Percentiles rank a stretch among this genome's conserved stretches.
Evolutionary conservation across 495 filamentous ascomycete species (phyloP).

Genomic region (Gamarada debralockiae): DNA sequence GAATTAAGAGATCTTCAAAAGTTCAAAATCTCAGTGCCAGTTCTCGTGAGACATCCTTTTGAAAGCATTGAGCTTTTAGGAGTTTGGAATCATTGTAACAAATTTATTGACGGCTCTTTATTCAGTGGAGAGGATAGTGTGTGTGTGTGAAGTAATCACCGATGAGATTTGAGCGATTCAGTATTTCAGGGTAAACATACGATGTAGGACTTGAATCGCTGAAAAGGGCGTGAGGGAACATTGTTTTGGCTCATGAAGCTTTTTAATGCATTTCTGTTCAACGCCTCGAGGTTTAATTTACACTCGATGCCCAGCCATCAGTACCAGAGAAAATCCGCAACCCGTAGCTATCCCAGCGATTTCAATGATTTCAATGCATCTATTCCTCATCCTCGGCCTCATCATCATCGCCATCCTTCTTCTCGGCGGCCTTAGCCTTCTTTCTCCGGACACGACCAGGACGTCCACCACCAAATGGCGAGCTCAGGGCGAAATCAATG

Average conservation of each 20-base stretch:
- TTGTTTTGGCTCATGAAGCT: background rate
- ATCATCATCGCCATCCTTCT: slow-evolving; percentile 78
- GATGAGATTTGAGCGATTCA: too few relatives aligned
- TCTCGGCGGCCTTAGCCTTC: slow-evolving; percentile 95
- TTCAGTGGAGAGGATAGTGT: too few relatives aligned
- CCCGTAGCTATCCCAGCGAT: slow-evolving; percentile 4
- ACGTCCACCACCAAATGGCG: slow-evolving; percentile 95
- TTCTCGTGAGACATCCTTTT: too few relatives aligned
- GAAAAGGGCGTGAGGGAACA: too few relatives aligned
- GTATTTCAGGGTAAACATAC: too few relatives aligned
- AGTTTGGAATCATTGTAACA: too few relatives aligned
- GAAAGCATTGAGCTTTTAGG: too few relatives aligned
- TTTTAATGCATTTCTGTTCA: slow-evolving; percentile 1
- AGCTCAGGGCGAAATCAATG: slow-evolving; percentile 98
- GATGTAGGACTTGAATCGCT: too few relatives aligned
- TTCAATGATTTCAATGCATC: slow-evolving; percentile 22
- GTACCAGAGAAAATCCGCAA: slow-evolving; percentile 11
- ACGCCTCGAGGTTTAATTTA: slow-evolving; percentile 18
- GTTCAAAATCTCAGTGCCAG: too few relatives aligned
- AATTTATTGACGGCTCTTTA: too few relatives aligned
- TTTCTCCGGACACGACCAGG: slow-evolving; percentile 96
- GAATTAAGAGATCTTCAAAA: too few relatives aligned
- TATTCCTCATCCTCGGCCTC: slow-evolving; percentile 80
- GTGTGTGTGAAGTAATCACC: too few relatives aligned
- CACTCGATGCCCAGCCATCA: slow-evolving; percentile 9